phyloP scores from a whole-genome alignment of 768 basidiomycete species.

The Leccinum subtestaceum region DNA sequence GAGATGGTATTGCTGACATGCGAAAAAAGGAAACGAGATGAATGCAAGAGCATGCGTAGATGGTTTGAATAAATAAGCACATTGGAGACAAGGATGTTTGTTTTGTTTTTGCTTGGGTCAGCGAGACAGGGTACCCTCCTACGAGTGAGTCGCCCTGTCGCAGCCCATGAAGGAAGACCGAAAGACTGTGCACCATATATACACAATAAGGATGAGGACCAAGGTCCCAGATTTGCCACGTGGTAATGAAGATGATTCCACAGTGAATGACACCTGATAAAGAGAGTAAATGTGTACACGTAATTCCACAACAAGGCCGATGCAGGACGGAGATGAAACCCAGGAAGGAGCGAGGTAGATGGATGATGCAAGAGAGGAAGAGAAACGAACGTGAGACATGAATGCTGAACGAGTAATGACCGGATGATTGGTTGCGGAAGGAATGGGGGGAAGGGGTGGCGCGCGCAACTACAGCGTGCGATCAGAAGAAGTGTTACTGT shows the following conservation, averaged over 20 bases:
- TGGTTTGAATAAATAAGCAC: neutral
- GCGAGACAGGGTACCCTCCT: slow-evolving; percentile 4
- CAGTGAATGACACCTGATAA: slow-evolving; percentile 14
- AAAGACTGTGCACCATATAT: slow-evolving; percentile 15
- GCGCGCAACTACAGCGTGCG: neutral
- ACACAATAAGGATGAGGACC: slow-evolving; percentile 19
- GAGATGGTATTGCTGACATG: slow-evolving; percentile 8
- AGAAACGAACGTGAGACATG: slow-evolving; percentile 11
- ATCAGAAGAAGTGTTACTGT: neutral
- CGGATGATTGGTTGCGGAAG: slow-evolving; percentile 1
- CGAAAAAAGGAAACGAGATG: neutral
- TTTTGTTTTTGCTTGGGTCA: neutral
- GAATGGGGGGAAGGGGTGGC: neutral
- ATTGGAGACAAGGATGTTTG: neutral
- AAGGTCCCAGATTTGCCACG: neutral
- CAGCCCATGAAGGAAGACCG: neutral
- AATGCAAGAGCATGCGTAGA: neutral
- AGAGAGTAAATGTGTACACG: slow-evolving; percentile 27
- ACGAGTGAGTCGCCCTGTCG: slow-evolving; percentile 6
- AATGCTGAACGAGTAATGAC: slow-evolving; percentile 17
- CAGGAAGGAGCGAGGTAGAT: slow-evolving; percentile 10
- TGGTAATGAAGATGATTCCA: neutral
- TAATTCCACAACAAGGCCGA: slow-evolving; percentile 34
- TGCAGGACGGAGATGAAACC: slow-evolving; percentile 19
- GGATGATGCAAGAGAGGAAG: slow-evolving; percentile 4